These are phyloP conservation scores for Metschnikowia chrysomelidarum DNA, from an alignment of 805 yeast genomes.

Conservation along the genomic window DNA sequence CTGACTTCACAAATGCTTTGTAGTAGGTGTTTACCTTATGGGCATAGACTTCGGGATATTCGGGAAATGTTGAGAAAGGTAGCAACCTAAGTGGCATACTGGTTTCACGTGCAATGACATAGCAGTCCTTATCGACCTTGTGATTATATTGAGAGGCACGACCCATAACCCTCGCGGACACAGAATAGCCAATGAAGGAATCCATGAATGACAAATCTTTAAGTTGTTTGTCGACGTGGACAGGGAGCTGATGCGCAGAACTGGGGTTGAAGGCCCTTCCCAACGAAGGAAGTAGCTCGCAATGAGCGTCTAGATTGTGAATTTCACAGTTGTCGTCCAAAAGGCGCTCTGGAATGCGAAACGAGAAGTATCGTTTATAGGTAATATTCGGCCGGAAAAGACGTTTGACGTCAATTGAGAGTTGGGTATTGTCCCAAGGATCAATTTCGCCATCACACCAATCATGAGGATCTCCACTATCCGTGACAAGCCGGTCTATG, in stretches of 20 bases:
- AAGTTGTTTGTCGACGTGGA: slow-evolving; percentile 14
- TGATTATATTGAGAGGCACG: slow-evolving; percentile 36
- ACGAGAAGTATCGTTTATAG: slow-evolving; percentile 42
- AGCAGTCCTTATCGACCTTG: slow-evolving; percentile 25
- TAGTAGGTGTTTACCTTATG: slow-evolving; percentile 27
- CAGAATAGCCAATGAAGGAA: slow-evolving; percentile 35
- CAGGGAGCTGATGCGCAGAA: slow-evolving; percentile 20
- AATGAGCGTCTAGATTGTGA: slow-evolving; percentile 35
- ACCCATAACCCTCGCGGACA: slow-evolving; percentile 42
- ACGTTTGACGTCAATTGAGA: slow-evolving; percentile 37
- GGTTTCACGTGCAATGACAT: slow-evolving; percentile 37
- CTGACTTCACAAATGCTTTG: slow-evolving; percentile 33
- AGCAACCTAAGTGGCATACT: slow-evolving; percentile 34
- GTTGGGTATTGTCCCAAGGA: slow-evolving; percentile 36
- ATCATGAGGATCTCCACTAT: slow-evolving; percentile 33
- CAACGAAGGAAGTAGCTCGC: slow-evolving; percentile 36
- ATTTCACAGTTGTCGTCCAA: slow-evolving; percentile 39
- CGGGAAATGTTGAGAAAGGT: slow-evolving; percentile 27
- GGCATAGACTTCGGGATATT: slow-evolving; percentile 18
- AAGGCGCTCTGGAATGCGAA: slow-evolving; percentile 39
- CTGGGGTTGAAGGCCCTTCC: slow-evolving; percentile 31
- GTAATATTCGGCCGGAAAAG: slow-evolving; percentile 37
- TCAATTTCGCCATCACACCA: slow-evolving; percentile 48
- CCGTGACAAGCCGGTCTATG: slow-evolving; percentile 28
- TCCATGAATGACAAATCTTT: slow-evolving; percentile 39